Base-by-base conservation (phyloP, 352 stramenopile genomes). In the Thalassiosira mediterranea region DNA sequence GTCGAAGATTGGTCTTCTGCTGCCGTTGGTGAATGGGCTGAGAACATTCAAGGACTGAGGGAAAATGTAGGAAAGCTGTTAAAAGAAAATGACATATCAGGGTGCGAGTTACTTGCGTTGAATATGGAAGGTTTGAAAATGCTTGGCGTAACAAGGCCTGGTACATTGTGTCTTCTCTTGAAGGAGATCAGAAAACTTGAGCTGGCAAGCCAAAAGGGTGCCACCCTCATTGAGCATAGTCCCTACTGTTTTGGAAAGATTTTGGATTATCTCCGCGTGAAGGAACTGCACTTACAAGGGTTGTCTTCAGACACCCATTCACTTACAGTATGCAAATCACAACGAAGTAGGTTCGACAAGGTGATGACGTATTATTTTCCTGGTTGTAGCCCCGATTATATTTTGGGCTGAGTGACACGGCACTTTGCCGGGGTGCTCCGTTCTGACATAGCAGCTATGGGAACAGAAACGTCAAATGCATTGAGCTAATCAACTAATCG, bases 241-340 rank as follows among this genome's bases (percentile, higher is more conserved):
- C 44, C 59, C 1, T 68, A 68, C 49, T 68, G 44, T 19, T 59
- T 59, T 38, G 49, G 49, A 21, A 59, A 59, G 44, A 68, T 68
- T 46, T 29, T 68, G 13, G 59, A 68, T 29, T 59, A 44, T 28
- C 59, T 68, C 1, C 40, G 59, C 25, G 10, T 58, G n/a, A 68
- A 68, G 59, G 5, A n/a, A 10, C 4, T 60, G 13, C 21, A 46
- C 13, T 21, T 40, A 3, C 38, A 53, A 53, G 44, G 44, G 8
- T n/a, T 53, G 5, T 26, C 44, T 7, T 26, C 15, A 10, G 21
- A 65, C 5, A 28, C 56, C 1, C 17, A 13, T 48, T 10, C 17
- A 25, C 56, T 32, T 3, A 17, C 37, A 2, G 34, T 65, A 13
- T 34, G n/a, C 11, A 10, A 37, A 3, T 4, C 7, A 0, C 1